phyloP scores from a whole-genome alignment of 208 protist species.

The Polymyxa betae region DNA sequence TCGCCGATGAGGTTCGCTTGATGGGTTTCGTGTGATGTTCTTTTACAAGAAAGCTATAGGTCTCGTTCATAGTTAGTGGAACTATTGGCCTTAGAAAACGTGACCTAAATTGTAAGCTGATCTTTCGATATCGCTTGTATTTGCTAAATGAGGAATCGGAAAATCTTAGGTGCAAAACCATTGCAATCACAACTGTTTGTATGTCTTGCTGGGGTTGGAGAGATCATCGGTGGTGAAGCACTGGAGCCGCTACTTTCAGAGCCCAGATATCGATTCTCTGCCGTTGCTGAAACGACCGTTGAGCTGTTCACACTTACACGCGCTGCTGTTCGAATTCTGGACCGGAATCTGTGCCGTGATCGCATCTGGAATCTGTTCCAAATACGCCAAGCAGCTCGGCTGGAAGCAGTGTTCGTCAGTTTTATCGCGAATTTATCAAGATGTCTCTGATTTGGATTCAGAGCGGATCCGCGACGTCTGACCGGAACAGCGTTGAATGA shows the following conservation, averaged over 20 bases:
- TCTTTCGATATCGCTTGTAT: no score
- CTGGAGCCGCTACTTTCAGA: background rate
- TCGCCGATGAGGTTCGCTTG: background rate
- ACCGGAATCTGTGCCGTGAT: background rate
- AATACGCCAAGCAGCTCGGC: background rate
- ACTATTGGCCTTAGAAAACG: background rate
- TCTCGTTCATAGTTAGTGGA: background rate
- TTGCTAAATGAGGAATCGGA: no score
- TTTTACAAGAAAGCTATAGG: no score
- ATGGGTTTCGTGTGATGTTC: no score
- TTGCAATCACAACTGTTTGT: background rate
- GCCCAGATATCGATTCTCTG: background rate
- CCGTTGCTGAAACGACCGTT: background rate
- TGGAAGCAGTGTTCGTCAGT: background rate
- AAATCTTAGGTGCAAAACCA: no score
- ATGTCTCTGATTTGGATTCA: background rate
- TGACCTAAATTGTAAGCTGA: background rate
- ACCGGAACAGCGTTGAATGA: background rate
- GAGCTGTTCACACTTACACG: background rate
- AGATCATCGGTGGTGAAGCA: background rate
- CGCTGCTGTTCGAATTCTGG: background rate
- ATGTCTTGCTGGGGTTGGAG: background rate
- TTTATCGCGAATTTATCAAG: background rate
- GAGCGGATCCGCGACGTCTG: background rate
- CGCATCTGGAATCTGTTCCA: background rate